Evolutionary conservation across 2,329 filamentous ascomycete species (phyloP), one percentile per base, ranked within the genome.

Genomic region (Fusarium torreyae): DNA sequence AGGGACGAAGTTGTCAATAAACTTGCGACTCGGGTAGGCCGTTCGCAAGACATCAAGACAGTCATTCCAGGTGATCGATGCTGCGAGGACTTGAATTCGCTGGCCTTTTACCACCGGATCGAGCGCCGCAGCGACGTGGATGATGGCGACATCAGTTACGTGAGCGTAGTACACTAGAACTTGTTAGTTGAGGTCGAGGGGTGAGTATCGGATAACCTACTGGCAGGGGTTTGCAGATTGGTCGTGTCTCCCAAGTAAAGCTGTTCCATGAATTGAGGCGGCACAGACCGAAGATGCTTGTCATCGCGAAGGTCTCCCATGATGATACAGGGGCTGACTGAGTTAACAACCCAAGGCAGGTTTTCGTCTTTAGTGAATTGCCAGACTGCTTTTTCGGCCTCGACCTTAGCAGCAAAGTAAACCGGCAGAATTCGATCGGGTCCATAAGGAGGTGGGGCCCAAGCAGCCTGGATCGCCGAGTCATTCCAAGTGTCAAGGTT

Each of bases 361-460:
- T 57, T 64, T 15, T 67, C 11, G 4, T 71, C 62, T 3, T 62
- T 33, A 5, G 64, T 56, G 39, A 67, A 71, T 18, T 67, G 64
- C 69, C 68, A 71, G 2, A 71, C 49, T 1, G 69, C 58, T 7
- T 69, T 69, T 33, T 71, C 69, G 20, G 68, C 52, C n/a, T 63
- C 56, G 5, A 6, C 36, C 9, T 71, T 71, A 5, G 57, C 40
- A 33, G 69, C 62, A 2, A 57, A 61, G 38, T 71, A 71, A 2
- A 69, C 57, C 0, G 56, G 40, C 2, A 71, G 10, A 7, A 48
- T 43, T 7, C 68, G 46, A 17, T 55, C 53, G 1, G 50, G 6
- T 5, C 17, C 50, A 13, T 69, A 71, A 2, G 69, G 69, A 2
- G 65, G 65, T 9, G 68, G 58, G 22, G 69, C 65, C 68, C 65